Conservation (phyloP, 306 rosid species). For the Prunus mira region DNA sequence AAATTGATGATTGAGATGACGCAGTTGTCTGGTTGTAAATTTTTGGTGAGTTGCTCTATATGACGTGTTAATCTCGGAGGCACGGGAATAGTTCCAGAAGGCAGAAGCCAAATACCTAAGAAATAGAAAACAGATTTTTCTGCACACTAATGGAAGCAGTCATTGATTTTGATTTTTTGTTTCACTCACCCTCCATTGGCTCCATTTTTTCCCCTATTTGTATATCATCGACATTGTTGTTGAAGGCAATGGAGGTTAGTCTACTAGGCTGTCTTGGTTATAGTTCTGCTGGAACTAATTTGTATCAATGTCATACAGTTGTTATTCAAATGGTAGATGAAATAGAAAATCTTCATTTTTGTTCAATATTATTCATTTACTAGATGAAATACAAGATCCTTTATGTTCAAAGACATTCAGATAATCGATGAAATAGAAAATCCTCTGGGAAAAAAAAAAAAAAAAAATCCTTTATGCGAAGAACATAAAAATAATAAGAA, state of each 20-base stretch:
- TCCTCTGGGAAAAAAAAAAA: no score
- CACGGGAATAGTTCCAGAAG: slow-evolving; percentile 20
- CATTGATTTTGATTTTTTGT: slow-evolving; percentile 25
- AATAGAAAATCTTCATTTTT: slow-evolving; percentile 33
- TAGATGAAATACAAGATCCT: not conserved
- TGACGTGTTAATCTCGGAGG: not conserved
- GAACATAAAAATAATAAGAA: not conserved
- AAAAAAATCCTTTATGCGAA: not conserved
- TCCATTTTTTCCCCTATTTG: slow-evolving; percentile 49
- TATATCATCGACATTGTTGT: slow-evolving; percentile 45
- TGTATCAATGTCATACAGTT: slow-evolving; percentile 34
- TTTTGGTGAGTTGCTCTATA: slow-evolving; percentile 11
- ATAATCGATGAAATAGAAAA: not conserved
- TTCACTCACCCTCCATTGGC: not conserved
- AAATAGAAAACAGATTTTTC: slow-evolving; percentile 29
- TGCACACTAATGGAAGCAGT: slow-evolving; percentile 47
- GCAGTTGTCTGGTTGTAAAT: slow-evolving; percentile 16
- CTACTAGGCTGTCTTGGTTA: slow-evolving; percentile 35
- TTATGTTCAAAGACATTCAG: not conserved
- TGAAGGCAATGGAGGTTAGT: slow-evolving; percentile 31
- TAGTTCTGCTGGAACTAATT: slow-evolving; percentile 31
- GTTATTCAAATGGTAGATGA: slow-evolving; percentile 33
- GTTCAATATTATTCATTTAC: not conserved
- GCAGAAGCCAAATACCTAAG: slow-evolving; percentile 30
- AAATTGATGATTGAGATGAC: slow-evolving; percentile 59